phyloP scores from a whole-genome alignment of 192 early-diverging fungal species.

The Pilobolus umbonatus region DNA sequence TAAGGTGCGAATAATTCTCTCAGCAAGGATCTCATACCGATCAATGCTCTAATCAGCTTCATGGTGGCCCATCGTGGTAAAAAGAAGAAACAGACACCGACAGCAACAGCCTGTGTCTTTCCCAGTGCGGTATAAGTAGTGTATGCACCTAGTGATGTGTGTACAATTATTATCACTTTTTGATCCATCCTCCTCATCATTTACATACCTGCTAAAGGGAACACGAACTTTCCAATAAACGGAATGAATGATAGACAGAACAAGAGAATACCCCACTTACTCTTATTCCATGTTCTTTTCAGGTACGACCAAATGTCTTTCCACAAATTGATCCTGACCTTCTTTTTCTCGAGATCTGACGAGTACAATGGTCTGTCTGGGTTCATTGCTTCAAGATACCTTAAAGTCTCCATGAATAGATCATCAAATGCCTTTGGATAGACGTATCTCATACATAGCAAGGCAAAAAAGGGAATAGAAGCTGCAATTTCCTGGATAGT shows the following conservation, averaged over 20 bases:
- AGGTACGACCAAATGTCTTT: constrained; percentile 47
- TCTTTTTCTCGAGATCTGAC: constrained; percentile 28
- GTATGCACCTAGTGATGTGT: constrained; percentile 30
- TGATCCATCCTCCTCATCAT: no score
- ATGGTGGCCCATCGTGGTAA: constrained; percentile 35
- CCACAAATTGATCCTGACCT: constrained; percentile 40
- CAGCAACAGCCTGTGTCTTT: constrained; percentile 21
- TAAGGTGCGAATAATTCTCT: constrained; percentile 62
- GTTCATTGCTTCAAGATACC: constrained; percentile 33
- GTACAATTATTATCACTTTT: background rate
- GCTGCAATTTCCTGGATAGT: constrained; percentile 2
- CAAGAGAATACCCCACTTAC: constrained; percentile 37
- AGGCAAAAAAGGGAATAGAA: constrained; percentile 41
- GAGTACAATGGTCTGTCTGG: constrained; percentile 35
- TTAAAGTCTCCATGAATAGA: constrained; percentile 50
- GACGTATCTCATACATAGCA: constrained; percentile 54
- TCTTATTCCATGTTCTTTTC: constrained; percentile 38
- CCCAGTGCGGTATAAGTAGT: constrained; percentile 44
- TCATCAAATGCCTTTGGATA: constrained; percentile 55
- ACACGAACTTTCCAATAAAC: constrained; percentile 46
- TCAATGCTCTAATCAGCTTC: constrained; percentile 41
- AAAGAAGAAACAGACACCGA: constrained; percentile 42
- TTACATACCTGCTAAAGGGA: constrained; percentile 41
- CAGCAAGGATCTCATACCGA: constrained; percentile 48
- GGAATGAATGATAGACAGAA: constrained; percentile 48